phyloP scores from a whole-genome alignment of 208 protist genomes.

The Wallacemonas rigidus region DNA sequence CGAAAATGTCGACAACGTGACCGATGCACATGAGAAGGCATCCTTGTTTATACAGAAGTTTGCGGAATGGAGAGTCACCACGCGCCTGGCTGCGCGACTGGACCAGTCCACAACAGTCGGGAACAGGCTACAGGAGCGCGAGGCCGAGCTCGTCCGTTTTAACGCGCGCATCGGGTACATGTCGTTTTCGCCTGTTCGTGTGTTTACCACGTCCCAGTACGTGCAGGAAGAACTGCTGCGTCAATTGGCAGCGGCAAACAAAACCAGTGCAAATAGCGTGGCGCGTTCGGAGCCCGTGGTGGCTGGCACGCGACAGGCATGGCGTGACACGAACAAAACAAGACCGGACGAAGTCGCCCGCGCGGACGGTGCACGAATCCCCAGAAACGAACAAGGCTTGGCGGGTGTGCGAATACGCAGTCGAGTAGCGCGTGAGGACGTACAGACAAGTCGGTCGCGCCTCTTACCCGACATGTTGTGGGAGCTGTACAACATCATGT shows the following conservation, averaged over 20 bases:
- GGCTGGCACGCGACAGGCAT: too few relatives aligned
- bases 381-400: too few relatives aligned
- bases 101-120: neutral
- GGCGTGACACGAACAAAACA: too few relatives aligned
- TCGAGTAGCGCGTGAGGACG: too few relatives aligned
- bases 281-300: too few relatives aligned
- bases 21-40: neutral
- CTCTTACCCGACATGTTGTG: conserved; percentile 9
- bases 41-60: conserved; percentile 1
- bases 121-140: conserved; percentile 25
- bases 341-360: too few relatives aligned
- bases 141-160: conserved; percentile 22
- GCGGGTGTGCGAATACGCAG: too few relatives aligned
- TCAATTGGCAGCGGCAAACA: neutral
- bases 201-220: neutral
- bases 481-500: conserved; percentile 16
- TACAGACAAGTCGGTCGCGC: neutral
- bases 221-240: conserved; percentile 15
- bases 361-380: too few relatives aligned
- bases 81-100: neutral
- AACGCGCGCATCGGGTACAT: conserved; percentile 20
- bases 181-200: conserved; percentile 15
- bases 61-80: conserved; percentile 3
- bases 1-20: neutral
- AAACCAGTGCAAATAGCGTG: too few relatives aligned